Evolutionary conservation across 192 early-diverging fungal genomes (phyloP), one percentile per base, ranked within the genome.

Genomic region (Backusella circina): DNA sequence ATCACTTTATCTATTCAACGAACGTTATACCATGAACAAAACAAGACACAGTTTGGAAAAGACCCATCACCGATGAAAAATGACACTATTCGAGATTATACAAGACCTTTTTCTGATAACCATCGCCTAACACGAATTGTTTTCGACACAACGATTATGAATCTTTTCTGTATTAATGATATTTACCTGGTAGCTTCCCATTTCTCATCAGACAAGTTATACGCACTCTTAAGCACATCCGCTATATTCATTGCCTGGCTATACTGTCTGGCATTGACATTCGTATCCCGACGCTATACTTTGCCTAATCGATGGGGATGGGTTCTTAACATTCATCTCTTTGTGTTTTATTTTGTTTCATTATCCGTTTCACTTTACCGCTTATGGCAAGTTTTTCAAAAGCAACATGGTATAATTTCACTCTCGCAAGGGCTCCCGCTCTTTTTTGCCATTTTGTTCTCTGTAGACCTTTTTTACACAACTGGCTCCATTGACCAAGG

Each of bases 241-340:
- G 51, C 77, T 5, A 33, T 47, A 5, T 50, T 81, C 2, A 64
- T 75, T 23, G 21, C 80, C 10, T 81, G 80, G 80, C 9, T 77
- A 7, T 81, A 81, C 30, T 51, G 72, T 13, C n/a, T 77, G 12
- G 72, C 71, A 23, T 39, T 81, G 31, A 28, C 70, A 15, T 15
- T 77, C 9, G 68, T 81, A n/a, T 77, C 76, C 31, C 67, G 75
- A 31, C 67, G 76, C 13, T 75, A 81, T 28, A 51, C 31, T 9
- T 28, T 81, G 2, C 80, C 80, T 37, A 70, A 67, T 41, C 16
- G 38, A 26, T 77, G 74, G 78, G 74, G 75, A 23, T 84, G 77
- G 75, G 57, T 75, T 51, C 39, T 84, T 10, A 84, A 84, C 51
- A 39, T 67, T 5, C 77, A 82, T 74, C 61, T 84, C 5, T 70